Base-by-base conservation (phyloP, 148 eudicot genomes). In the Camellia lanceoleosa region DNA sequence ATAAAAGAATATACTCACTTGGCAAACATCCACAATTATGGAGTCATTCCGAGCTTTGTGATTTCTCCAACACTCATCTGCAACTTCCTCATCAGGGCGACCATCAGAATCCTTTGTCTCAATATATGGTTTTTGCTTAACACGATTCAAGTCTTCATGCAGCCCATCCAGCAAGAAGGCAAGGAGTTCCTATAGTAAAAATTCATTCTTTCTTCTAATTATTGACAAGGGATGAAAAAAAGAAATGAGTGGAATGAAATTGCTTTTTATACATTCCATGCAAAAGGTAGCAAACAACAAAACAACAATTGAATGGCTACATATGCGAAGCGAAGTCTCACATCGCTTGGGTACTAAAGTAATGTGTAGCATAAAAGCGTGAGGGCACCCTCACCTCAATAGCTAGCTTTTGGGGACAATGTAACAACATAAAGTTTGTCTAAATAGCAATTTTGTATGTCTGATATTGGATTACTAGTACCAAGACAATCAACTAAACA, bases 121-220 rank as follows among this genome's bases (percentile, higher is more conserved):
- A 75, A 94, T 77, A 73, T 94, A 94, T 44, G 98, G 98, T 78
- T 94, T 94, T 74, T 90, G 91, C 86, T 91, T 94, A 11, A 94
- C 98, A 83, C 97, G 98, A 79, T 94, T 94, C 83, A 94, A 83
- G 79, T 94, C 98, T 88, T 94, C 98, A 88, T 94, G 98, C 87
- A 94, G 82, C 65, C 98, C 98, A 82, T 94, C 98, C 85, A 94
- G 85, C 85, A 94, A 86, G 82, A 94, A 94, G 78, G 98, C 98
- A 81, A 94, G 97, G 85, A 94, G 91, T 84, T 94, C 98, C 98
- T 93, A 78, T 61, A 65, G 66, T 80, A 55, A 79, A 59, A 47
- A 79, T 70, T 66, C 46, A 66, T 41, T 49, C 5, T 49, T 49
- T 49, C 52, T 49, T 49, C 5, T 38, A 74, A 23, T 74, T 56